Conservation (phyloP, 345 rosid genomes). For the Psidium friedrichsthalianum region DNA sequence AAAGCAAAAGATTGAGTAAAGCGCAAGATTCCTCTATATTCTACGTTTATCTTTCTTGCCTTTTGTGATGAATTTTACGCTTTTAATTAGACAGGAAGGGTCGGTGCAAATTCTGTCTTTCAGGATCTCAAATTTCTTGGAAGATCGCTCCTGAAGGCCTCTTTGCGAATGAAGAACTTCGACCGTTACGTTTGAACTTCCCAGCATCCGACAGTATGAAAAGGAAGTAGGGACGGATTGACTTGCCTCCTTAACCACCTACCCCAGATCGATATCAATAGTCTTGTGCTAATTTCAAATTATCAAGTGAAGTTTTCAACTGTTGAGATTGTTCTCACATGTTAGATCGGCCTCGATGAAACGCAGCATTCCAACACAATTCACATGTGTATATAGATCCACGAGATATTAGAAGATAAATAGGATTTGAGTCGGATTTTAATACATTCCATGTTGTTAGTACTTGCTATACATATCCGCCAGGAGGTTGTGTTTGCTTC, state of each 20-base stretch:
- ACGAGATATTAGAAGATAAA: background rate
- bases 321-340: background rate
- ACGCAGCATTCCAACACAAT: background rate
- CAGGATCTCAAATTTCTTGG: background rate
- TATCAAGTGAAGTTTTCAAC: background rate
- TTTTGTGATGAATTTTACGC: background rate
- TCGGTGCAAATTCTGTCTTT: background rate
- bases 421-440: background rate
- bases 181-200: background rate
- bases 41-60: background rate
- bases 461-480: no score
- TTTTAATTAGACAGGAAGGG: background rate
- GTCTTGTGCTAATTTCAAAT: background rate
- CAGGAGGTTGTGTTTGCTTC: conserved; percentile 54
- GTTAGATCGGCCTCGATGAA: background rate
- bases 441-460: background rate
- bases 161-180: background rate
- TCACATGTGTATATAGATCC: background rate
- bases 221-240: background rate
- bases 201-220: background rate
- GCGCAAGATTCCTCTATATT: background rate
- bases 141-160: background rate
- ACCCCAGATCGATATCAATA: background rate
- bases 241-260: background rate
- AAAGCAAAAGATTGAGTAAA: background rate